Percentiles rank a stretch among this genome's conserved stretches.
phyloP scores from a whole-genome alignment of 257 asterid genomes.

The Prunella vulgaris region DNA sequence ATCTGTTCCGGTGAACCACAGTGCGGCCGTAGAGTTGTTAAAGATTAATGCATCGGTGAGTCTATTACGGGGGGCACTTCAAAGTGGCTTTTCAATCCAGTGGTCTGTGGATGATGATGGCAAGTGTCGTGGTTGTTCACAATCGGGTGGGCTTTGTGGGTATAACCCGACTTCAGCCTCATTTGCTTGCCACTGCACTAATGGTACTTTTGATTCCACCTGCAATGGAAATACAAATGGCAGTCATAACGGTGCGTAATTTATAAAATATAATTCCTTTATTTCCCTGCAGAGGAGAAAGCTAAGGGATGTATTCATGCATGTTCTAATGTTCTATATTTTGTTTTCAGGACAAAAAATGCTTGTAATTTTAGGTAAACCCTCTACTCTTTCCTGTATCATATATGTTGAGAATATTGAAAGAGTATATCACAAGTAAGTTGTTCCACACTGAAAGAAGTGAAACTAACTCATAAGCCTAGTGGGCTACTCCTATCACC shows the following conservation, averaged over 20 bases:
- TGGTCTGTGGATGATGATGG: constrained; percentile 26
- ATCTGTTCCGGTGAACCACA: constrained; percentile 26
- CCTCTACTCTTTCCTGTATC: neutral
- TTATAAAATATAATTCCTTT: neutral
- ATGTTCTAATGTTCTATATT: neutral
- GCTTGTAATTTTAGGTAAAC: constrained; percentile 23
- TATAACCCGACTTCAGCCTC: neutral
- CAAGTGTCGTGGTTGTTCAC: constrained; percentile 27
- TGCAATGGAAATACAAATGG: neutral
- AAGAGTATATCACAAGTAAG: no score
- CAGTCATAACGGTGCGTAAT: constrained; percentile 8
- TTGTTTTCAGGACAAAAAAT: constrained; percentile 18
- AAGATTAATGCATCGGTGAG: neutral
- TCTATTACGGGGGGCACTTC: constrained; percentile 18
- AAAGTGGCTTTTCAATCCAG: constrained; percentile 36
- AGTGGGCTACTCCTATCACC: no score
- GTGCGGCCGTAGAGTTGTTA: neutral
- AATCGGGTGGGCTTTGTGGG: constrained; percentile 48
- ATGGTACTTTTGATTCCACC: neutral
- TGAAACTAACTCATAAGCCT: no score
- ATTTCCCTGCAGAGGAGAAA: neutral
- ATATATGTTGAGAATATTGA: no score
- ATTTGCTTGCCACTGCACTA: constrained; percentile 31
- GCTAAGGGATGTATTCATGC: neutral
- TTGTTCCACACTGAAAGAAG: no score